A percentile compares a stretch with the other conserved stretches of the same genome.
These are phyloP conservation scores for Yarrowia alimentaria DNA, from an alignment of 805 yeast species.

Conservation along the genomic window DNA sequence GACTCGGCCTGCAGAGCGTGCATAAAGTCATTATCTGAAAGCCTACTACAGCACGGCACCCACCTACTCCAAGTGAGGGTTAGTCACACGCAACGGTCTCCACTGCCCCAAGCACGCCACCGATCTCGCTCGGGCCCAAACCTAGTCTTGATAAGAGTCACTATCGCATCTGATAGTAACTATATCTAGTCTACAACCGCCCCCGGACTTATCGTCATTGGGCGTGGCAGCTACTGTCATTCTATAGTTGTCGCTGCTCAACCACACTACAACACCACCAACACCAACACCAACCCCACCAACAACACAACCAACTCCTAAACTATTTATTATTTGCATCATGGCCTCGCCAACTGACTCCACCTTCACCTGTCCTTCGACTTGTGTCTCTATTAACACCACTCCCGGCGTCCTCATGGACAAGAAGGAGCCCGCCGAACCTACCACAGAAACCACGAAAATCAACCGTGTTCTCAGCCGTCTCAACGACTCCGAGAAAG, in stretches of 20 bases:
- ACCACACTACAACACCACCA: not conserved
- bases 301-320: not conserved
- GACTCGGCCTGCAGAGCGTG: conserved; percentile 25
- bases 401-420: conserved; percentile 16
- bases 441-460: conserved; percentile 7
- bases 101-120: conserved; percentile 24
- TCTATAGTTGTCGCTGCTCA: conserved; percentile 3
- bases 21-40: conserved; percentile 21
- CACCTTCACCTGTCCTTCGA: conserved; percentile 23
- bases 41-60: conserved; percentile 2
- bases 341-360: conserved; percentile 23
- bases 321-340: conserved; percentile 4
- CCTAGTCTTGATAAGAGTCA: conserved; percentile 28
- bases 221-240: conserved; percentile 17
- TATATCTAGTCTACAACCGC: conserved; percentile 14
- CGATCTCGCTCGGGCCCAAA: conserved; percentile 28
- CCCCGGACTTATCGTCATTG: conserved; percentile 5
- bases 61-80: too few species aligned
- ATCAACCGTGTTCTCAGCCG: conserved; percentile 18
- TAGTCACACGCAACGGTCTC: too few species aligned
- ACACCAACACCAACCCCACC: not conserved
- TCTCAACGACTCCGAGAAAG: conserved; percentile 13
- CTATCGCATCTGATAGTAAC: conserved; percentile 27
- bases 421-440: conserved; percentile 5
- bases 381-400: conserved; percentile 18